Conservation (phyloP, 257 asterid genomes). For the Solanum ossicruentum region DNA sequence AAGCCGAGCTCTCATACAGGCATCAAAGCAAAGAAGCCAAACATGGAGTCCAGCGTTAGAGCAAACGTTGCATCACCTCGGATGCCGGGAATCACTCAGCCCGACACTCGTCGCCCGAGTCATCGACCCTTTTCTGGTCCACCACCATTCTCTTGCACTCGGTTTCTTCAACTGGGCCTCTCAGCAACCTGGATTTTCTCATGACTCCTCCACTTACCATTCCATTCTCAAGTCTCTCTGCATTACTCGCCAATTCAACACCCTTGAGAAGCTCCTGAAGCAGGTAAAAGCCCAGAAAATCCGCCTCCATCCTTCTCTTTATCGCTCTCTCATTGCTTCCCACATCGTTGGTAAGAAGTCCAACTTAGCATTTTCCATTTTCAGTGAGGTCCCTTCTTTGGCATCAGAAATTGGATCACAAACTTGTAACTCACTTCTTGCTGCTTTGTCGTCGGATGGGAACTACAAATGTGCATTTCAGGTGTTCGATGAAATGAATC, state of each 20-base stretch:
- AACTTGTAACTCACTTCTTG: slow-evolving; percentile 70
- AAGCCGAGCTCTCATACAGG: slow-evolving; percentile 51
- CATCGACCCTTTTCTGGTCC: slow-evolving; percentile 75
- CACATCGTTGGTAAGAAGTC: slow-evolving; percentile 41
- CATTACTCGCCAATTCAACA: slow-evolving; percentile 50
- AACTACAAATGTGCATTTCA: slow-evolving; percentile 23
- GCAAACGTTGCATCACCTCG: slow-evolving; percentile 55
- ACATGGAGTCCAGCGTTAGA: slow-evolving; percentile 70
- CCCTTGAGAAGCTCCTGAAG: slow-evolving; percentile 44
- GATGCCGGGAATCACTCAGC: slow-evolving; percentile 56
- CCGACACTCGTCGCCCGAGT: slow-evolving; percentile 62
- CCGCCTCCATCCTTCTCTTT: slow-evolving; percentile 30
- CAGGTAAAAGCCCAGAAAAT: slow-evolving; percentile 38
- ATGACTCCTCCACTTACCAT: slow-evolving; percentile 49
- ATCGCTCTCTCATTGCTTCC: slow-evolving; percentile 31
- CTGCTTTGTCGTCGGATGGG: slow-evolving; percentile 58
- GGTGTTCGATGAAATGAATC: slow-evolving; percentile 67
- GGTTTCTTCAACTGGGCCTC: slow-evolving; percentile 98
- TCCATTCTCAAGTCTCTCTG: slow-evolving; percentile 68
- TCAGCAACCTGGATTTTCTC: slow-evolving; percentile 81
- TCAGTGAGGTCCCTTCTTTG: slow-evolving; percentile 16
- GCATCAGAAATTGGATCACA: slow-evolving; percentile 33
- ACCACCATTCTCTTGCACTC: slow-evolving; percentile 60
- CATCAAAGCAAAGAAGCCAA: slow-evolving; percentile 21
- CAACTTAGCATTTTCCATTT: slow-evolving; percentile 44